Evolutionary conservation across 371 early-diverging fungal species (phyloP).

Genomic region (Lichtheimia ramosa): DNA sequence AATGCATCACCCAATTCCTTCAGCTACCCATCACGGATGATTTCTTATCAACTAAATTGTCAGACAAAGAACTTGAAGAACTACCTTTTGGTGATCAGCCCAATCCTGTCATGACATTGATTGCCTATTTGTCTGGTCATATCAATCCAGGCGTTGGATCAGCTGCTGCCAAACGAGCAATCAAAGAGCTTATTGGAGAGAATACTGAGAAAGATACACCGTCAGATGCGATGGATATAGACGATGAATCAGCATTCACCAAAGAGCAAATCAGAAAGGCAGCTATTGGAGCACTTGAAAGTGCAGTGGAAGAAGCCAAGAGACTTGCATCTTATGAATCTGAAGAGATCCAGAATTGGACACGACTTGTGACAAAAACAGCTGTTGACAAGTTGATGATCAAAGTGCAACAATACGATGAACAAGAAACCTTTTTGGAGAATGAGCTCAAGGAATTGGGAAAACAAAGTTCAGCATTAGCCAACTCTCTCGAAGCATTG

Average conservation of each 20-base stretch:
- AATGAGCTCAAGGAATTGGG: conserved; percentile 84
- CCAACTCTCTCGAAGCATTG: conserved; percentile 34
- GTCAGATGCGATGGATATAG: conserved; percentile 25
- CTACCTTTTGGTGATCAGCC: conserved; percentile 37
- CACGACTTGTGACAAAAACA: conserved; percentile 77
- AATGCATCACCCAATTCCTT: conserved; percentile 95
- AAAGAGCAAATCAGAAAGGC: conserved; percentile 48
- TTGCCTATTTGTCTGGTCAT: conserved; percentile 44
- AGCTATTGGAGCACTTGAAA: conserved; percentile 55
- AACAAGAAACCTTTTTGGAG: conserved; percentile 82
- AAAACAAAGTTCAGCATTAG: conserved; percentile 58
- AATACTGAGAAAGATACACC: conserved; percentile 2
- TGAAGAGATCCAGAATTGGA: conserved; percentile 78
- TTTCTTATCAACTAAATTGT: conserved; percentile 27
- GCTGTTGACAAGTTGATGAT: conserved; percentile 83
- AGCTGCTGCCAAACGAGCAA: conserved; percentile 43
- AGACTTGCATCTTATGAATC: conserved; percentile 74
- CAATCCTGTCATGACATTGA: conserved; percentile 49
- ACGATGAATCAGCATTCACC: conserved; percentile 24
- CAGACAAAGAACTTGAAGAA: conserved; percentile 29
- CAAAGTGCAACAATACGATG: conserved; percentile 91
- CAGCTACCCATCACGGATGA: conserved; percentile 88
- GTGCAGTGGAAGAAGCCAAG: conserved; percentile 62
- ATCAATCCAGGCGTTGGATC: conserved; percentile 51
- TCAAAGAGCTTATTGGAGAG: conserved; percentile 20